phyloP scores from a whole-genome alignment of 345 rosid species.

The Cardamine resedifolia region DNA sequence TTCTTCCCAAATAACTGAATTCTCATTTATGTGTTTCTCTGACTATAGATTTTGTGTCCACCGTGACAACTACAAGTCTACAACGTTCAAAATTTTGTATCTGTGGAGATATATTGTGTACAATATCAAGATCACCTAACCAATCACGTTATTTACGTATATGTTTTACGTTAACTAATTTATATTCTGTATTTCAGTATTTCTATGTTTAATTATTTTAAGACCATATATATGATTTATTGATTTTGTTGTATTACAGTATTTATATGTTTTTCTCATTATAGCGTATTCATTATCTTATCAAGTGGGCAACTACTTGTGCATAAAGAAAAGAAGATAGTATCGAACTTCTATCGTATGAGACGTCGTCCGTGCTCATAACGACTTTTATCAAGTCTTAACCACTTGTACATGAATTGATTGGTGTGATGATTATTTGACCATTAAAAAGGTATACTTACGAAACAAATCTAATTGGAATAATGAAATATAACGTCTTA shows the following conservation, averaged over 20 bases:
- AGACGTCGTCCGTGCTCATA: conserved; percentile 14
- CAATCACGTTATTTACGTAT: not conserved
- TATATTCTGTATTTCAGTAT: not conserved
- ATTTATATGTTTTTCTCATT: not conserved
- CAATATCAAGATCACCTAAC: not conserved
- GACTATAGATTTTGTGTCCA: conserved; percentile 4
- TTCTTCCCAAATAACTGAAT: too few relatives aligned
- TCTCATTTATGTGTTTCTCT: not conserved
- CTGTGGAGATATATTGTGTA: not conserved
- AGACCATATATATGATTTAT: too few relatives aligned
- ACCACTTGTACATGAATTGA: conserved; percentile 15
- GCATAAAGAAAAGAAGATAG: not conserved
- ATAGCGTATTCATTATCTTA: not conserved
- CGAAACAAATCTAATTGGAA: not conserved
- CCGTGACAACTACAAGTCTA: not conserved
- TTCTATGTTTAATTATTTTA: not conserved
- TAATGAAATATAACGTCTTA: not conserved
- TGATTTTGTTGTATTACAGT: not conserved
- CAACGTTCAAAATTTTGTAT: conserved; percentile 1
- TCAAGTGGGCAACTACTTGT: conserved; percentile 2
- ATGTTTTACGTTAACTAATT: not conserved
- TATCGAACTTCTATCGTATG: conserved; percentile 7
- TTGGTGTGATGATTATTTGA: conserved; percentile 14
- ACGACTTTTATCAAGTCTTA: conserved; percentile 11
- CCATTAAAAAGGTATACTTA: not conserved